Evolutionary conservation across 345 rosid species (phyloP), one percentile per base, ranked within the genome.

Genomic region (Mallotus nudiflorus): DNA sequence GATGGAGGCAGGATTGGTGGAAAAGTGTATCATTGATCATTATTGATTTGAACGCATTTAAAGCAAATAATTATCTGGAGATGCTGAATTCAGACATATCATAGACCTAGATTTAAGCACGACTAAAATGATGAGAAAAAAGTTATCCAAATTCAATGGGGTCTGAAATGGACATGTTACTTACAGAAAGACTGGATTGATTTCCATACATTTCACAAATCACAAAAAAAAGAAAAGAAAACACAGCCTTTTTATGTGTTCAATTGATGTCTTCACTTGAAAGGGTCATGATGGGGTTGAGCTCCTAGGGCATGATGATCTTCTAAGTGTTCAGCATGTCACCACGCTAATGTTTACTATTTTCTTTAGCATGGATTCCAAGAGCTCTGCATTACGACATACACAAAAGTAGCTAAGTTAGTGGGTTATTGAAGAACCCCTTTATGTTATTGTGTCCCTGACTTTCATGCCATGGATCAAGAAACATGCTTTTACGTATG

Each of bases 401-500:
- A 20, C 65, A 61, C 48, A 20, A 39, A 61, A 37, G 45, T 5
- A 58, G 63, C 63, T 58, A 16, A 29, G 62, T 58, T 56, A 52
- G 28, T 52, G 56, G 56, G 56, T 20, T 56, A 29, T 13, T 13
- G 16, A 19, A 60, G 14, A 52, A 5, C 12, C 20, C 56, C 22
- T 3, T 49, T n/a, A n/a, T n/a, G n/a, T 20, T 49, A 22, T 14
- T 51, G 25, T 35, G 50, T 16, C 51, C 18, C 67, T 14, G 12
- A 62, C 67, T 62, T 62, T 62, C 22, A 62, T 62, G 67, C 52
- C 24, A 62, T 46, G 14, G 37, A 62, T 39, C 46, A 61, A 19
- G 4, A 61, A 61, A n/a, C 29, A 39, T 19, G 16, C 63, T 31
- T 59, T 33, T 20, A 20, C 20, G 55, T n/a, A 51, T 46, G 20